Evolutionary conservation across 2,329 filamentous ascomycete species (phyloP).

Genomic region (Drechmeria coniospora): DNA sequence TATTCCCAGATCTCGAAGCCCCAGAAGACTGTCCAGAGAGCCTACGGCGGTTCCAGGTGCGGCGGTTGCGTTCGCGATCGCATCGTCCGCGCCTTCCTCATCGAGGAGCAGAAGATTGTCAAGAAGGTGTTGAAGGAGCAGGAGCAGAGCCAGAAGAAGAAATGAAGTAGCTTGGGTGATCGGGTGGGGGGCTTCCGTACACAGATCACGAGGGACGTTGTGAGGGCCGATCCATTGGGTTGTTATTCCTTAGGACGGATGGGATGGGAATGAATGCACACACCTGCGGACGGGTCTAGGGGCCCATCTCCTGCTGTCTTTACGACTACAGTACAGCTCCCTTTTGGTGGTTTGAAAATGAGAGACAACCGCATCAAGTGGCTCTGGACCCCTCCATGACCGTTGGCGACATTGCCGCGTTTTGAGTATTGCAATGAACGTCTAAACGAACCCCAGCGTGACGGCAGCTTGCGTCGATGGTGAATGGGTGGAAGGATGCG

Average conservation of each 20-base stretch:
- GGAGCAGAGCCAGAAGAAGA: slow-evolving; percentile 56
- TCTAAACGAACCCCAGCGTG: too few relatives aligned
- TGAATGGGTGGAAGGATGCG: too few relatives aligned
- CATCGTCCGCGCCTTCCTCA: slow-evolving; percentile 94
- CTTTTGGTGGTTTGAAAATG: slow-evolving; percentile 32
- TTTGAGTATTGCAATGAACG: too few relatives aligned
- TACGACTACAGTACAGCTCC: slow-evolving; percentile 24
- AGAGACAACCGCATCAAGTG: slow-evolving; percentile 25
- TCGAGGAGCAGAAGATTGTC: slow-evolving; percentile 99
- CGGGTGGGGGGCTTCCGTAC: slow-evolving; percentile 17
- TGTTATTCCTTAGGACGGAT: slow-evolving; percentile 37
- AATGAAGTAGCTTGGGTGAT: slow-evolving; percentile 37
- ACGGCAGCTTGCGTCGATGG: too few relatives aligned
- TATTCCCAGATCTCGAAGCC: slow-evolving; percentile 94
- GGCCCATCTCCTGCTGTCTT: slow-evolving; percentile 30
- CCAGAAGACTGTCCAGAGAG: slow-evolving; percentile 98
- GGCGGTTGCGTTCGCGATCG: slow-evolving; percentile 97
- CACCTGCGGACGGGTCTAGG: slow-evolving; percentile 19
- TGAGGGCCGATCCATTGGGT: slow-evolving; percentile 31
- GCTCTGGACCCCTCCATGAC: too few relatives aligned
- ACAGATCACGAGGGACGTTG: slow-evolving; percentile 20
- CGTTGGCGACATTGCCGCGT: too few relatives aligned
- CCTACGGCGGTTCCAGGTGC: slow-evolving; percentile 97
- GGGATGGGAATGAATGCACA: slow-evolving; percentile 35
- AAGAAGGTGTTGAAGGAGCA: slow-evolving; percentile 99